Evolutionary conservation across 1,284 basidiomycete genomes (phyloP), one percentile per base, ranked within the genome.

Genomic region (Farysia itapuensis): DNA sequence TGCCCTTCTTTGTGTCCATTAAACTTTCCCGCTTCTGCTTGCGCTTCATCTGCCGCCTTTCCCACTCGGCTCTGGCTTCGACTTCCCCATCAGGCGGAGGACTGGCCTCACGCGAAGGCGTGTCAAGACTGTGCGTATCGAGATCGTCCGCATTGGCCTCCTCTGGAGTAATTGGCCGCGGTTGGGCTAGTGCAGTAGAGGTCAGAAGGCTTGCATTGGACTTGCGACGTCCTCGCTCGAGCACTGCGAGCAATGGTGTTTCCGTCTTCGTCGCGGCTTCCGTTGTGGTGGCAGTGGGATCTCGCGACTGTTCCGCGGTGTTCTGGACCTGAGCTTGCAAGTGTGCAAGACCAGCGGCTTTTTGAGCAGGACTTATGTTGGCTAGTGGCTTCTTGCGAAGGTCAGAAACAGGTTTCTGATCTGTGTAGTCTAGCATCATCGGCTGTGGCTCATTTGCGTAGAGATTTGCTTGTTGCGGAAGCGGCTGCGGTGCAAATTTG

Each of bases 71-170:
- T 21, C 66, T 49, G 15, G 72, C 72, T 34, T 74, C 72, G 6
- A 73, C 54, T 36, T 74, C 72, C 29, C 72, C 72, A 15, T 73
- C 70, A 5, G 70, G 72, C 15, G 72, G 72, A 20, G 70, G 68
- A 35, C 66, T 67, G 7, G 67, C 51, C 45, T 67, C 68, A 11
- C 56, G 43, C 2, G 64, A 58, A 2, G 43, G 44, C 29, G 58
- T 56, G 21, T 70, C 67, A 12, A 34, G 34, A 29, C 59, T 63
- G 2, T 48, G 42, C 2, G 53, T 49, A 14, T 47, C 37, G 11
- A 53, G 29, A 5, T 46, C 25, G 23, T 58, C 48, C 2, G 35
- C 39, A 9, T 35, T 26, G 11, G 35, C 18, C 13, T 12, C 1
- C 8, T 35, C 38, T 12, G 41, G n/a, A 11, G 46, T 32, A 14